Percentiles rank a stretch among this genome's conserved stretches.
phyloP scores from a whole-genome alignment of 352 stramenopile genomes.

The Phytophthora sp. region DNA sequence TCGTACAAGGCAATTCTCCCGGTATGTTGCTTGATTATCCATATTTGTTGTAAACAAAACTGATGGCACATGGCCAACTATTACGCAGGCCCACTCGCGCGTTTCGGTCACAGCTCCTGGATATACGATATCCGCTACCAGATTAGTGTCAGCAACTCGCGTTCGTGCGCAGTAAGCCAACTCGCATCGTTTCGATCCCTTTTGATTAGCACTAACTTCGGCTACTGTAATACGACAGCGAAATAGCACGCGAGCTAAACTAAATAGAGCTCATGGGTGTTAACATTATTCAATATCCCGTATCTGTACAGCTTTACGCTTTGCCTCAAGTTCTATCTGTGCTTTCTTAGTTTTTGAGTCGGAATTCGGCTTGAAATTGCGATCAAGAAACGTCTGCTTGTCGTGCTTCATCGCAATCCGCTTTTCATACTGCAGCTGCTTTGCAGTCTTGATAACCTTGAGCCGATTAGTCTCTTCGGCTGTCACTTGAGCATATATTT shows the following conservation, averaged over 20 bases:
- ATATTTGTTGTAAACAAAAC: not conserved
- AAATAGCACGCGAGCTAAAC: slow-evolving; percentile 5
- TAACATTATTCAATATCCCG: slow-evolving; percentile 5
- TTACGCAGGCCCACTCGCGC: slow-evolving; percentile 5
- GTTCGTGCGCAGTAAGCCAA: slow-evolving; percentile 27
- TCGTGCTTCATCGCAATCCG: slow-evolving; percentile 56
- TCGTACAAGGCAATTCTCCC: slow-evolving; percentile 54
- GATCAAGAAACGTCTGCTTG: slow-evolving; percentile 64
- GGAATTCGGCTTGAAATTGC: slow-evolving; percentile 56
- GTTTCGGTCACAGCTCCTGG: slow-evolving; percentile 3
- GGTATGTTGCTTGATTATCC: slow-evolving; percentile 23
- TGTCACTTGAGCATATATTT: slow-evolving; percentile 55
- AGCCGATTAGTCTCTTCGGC: slow-evolving; percentile 39
- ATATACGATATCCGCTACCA: slow-evolving; percentile 2
- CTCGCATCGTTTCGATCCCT: not conserved
- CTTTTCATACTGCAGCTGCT: slow-evolving; percentile 77
- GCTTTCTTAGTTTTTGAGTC: slow-evolving; percentile 68
- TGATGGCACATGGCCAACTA: not conserved
- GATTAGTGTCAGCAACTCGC: slow-evolving; percentile 17
- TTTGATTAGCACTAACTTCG: not conserved
- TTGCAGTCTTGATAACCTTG: slow-evolving; percentile 52
- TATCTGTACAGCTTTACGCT: slow-evolving; percentile 23
- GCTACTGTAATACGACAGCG: slow-evolving; percentile 3
- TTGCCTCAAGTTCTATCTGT: slow-evolving; percentile 51
- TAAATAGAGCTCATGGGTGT: slow-evolving; percentile 10